These are phyloP conservation scores for Aquilaria malaccensis DNA, from an alignment of 345 rosid genomes.

Conservation along the genomic window DNA sequence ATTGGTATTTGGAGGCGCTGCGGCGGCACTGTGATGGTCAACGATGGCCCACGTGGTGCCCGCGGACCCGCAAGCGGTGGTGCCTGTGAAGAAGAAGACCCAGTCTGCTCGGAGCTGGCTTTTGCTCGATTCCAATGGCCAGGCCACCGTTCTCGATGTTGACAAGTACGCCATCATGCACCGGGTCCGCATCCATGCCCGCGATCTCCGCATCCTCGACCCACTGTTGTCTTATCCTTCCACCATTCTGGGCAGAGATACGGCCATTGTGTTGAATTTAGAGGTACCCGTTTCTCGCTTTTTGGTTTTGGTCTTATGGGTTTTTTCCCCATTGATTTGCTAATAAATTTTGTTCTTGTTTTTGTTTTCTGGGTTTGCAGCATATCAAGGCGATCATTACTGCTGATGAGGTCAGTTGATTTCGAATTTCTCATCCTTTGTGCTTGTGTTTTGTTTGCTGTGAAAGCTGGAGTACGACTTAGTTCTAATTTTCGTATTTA, in stretches of 20 bases:
- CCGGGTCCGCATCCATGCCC: conserved; percentile 95
- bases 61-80: conserved; percentile 50
- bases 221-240: conserved; percentile 92
- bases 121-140: conserved; percentile 43
- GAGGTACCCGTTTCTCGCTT: conserved; percentile 38
- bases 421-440: neutral
- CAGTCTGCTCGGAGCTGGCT: conserved; percentile 70
- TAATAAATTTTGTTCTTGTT: neutral
- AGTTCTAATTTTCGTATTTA: too few relatives aligned
- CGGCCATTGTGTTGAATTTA: conserved; percentile 87
- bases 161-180: conserved; percentile 94
- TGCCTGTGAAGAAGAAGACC: conserved; percentile 52
- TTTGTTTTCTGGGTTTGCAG: conserved; percentile 27
- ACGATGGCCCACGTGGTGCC: conserved; percentile 70
- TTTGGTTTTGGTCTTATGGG: neutral
- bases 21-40: conserved; percentile 12
- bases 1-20: too few relatives aligned
- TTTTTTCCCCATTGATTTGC: neutral
- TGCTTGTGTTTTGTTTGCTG: too few relatives aligned
- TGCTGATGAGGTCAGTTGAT: conserved; percentile 70
- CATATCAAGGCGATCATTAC: conserved; percentile 97
- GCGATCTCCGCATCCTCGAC: conserved; percentile 92
- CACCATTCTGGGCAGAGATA: conserved; percentile 90
- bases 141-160: conserved; percentile 42
- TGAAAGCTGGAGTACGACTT: too few relatives aligned